phyloP scores from a whole-genome alignment of 2,329 filamentous ascomycete genomes.

The Stenocarpella maydis region DNA sequence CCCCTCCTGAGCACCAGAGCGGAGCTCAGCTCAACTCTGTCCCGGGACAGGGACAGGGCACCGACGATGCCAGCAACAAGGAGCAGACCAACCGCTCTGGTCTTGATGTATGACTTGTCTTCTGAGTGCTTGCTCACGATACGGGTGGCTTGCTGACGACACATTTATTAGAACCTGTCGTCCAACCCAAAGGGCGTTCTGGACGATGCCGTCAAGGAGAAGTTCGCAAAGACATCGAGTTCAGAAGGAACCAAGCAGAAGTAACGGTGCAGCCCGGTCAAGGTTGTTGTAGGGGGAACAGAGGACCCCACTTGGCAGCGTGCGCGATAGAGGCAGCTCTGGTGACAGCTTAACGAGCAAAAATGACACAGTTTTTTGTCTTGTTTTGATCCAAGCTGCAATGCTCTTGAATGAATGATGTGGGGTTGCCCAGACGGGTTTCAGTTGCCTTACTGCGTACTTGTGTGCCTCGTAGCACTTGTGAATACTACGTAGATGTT shows the following conservation, averaged over 20 bases:
- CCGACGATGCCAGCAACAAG: conserved; percentile 63
- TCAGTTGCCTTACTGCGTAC: neutral
- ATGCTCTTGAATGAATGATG: too few relatives aligned
- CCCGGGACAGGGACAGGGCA: conserved; percentile 65
- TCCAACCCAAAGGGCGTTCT: conserved; percentile 74
- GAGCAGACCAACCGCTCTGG: conserved; percentile 60
- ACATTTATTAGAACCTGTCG: conserved; percentile 52
- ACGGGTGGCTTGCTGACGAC: conserved; percentile 32
- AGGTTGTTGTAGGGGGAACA: neutral
- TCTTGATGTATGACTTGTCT: conserved; percentile 52
- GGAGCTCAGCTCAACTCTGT: conserved; percentile 69
- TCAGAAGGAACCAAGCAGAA: conserved; percentile 10
- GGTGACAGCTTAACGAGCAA: conserved; percentile 3
- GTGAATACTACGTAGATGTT: too few relatives aligned
- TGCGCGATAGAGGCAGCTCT: neutral
- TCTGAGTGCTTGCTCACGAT: neutral
- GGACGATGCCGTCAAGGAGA: conserved; percentile 67
- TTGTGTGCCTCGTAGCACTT: neutral
- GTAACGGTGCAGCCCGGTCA: neutral
- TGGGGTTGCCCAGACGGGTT: too few relatives aligned
- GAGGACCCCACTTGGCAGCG: neutral
- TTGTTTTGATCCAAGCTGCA: neutral
- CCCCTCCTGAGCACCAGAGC: conserved; percentile 73
- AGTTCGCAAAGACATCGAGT: conserved; percentile 60
- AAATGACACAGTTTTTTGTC: neutral